These are phyloP conservation scores for Termitomyces sp. DNA, from an alignment of 768 basidiomycete species.

Conservation along the genomic window DNA sequence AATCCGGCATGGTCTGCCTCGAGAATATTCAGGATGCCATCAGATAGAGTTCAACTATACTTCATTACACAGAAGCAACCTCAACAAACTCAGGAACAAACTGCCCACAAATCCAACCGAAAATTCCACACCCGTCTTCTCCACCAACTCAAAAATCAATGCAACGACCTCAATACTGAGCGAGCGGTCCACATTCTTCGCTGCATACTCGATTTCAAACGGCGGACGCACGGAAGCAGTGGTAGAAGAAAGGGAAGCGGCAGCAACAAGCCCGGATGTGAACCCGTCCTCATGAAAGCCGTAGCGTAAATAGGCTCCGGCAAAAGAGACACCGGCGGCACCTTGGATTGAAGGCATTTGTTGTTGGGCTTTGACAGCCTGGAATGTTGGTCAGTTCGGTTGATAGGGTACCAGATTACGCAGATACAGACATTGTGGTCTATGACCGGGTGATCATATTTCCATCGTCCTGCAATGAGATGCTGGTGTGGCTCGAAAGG, in stretches of 20 bases:
- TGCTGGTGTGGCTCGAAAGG: slow-evolving; percentile 49
- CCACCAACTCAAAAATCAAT: slow-evolving; percentile 32
- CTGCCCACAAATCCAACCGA: neutral
- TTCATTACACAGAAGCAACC: neutral
- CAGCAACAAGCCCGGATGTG: slow-evolving; percentile 37
- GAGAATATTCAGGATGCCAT: too few species aligned
- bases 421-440: slow-evolving; percentile 35
- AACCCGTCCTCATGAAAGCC: slow-evolving; percentile 85
- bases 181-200: slow-evolving; percentile 17
- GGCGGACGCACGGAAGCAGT: slow-evolving; percentile 24
- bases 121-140: slow-evolving; percentile 22
- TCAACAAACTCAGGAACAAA: neutral
- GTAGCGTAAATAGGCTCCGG: slow-evolving; percentile 69
- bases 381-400: neutral
- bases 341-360: slow-evolving; percentile 56
- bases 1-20: neutral
- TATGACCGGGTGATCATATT: slow-evolving; percentile 68
- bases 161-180: slow-evolving; percentile 17
- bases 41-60: too few species aligned
- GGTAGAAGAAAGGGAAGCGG: slow-evolving; percentile 10
- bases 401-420: neutral
- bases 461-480: slow-evolving; percentile 44
- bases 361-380: slow-evolving; percentile 52
- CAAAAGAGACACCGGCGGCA: slow-evolving; percentile 54
- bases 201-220: slow-evolving; percentile 37